A percentile compares a stretch with the other conserved stretches of the same genome.
phyloP scores from a whole-genome alignment of 768 basidiomycete genomes.

The Termitomyces sp. region DNA sequence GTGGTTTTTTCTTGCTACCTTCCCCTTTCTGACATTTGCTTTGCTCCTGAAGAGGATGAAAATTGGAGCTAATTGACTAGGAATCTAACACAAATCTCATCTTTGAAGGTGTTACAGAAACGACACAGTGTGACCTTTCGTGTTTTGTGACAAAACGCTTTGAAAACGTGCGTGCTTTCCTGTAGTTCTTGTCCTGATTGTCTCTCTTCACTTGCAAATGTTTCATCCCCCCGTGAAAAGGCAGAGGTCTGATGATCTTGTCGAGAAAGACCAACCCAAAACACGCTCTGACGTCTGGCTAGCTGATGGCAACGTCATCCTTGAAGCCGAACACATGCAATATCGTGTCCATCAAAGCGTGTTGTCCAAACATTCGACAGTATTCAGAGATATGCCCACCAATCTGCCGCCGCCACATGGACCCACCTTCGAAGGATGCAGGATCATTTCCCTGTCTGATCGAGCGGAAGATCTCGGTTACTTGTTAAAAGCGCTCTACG shows the following conservation, averaged over 20 bases:
- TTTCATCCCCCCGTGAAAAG: background rate
- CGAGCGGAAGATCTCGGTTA: background rate
- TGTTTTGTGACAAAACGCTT: background rate
- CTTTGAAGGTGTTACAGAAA: background rate
- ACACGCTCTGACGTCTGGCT: background rate
- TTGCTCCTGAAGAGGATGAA: too few relatives aligned
- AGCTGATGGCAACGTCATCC: background rate
- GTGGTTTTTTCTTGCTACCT: background rate
- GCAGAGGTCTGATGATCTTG: background rate
- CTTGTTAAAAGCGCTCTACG: background rate
- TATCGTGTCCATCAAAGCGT: background rate
- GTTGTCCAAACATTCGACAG: background rate
- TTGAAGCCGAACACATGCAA: background rate
- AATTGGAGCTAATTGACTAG: too few relatives aligned
- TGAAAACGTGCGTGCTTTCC: too few relatives aligned
- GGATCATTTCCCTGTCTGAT: background rate
- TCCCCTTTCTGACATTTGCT: background rate
- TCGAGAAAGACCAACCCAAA: background rate
- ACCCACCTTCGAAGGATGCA: background rate
- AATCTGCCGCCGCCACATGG: background rate
- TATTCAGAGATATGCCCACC: background rate
- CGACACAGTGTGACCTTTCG: background rate
- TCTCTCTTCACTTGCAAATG: background rate
- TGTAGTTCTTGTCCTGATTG: background rate
- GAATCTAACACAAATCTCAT: background rate